Percentiles rank a stretch among this genome's conserved stretches.
These are phyloP conservation scores for Asterochloris sp. DNA, from an alignment of 139 green algal species.

Conservation along the genomic window DNA sequence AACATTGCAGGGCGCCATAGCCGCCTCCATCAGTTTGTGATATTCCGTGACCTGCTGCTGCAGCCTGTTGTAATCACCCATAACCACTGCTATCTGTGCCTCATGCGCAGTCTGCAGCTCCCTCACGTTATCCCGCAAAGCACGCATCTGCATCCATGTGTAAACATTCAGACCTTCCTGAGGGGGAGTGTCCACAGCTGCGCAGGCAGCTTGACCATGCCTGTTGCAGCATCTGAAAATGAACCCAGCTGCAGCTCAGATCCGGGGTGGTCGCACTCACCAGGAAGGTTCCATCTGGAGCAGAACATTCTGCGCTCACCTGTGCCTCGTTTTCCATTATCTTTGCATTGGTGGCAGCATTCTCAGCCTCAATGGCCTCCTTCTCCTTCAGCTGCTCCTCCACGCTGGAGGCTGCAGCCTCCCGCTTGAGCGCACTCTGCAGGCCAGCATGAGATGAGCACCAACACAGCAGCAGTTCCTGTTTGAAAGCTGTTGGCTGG, in stretches of 20 bases:
- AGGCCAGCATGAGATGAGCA: background rate
- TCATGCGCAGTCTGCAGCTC: conserved; percentile 39
- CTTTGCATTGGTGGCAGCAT: conserved; percentile 56
- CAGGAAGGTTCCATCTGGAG: no score
- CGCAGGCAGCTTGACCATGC: background rate
- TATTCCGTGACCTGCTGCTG: conserved; percentile 37
- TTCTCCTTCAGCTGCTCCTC: conserved; percentile 72
- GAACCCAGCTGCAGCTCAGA: no score
- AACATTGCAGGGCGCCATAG: conserved; percentile 20
- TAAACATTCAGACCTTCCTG: background rate
- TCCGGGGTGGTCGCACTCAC: no score
- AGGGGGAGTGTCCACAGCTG: background rate
- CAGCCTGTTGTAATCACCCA: conserved; percentile 43
- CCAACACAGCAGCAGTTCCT: background rate
- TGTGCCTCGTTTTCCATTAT: conserved; percentile 67
- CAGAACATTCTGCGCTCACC: conserved; percentile 23
- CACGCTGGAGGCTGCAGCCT: conserved; percentile 64
- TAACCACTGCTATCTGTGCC: conserved; percentile 29
- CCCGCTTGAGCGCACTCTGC: conserved; percentile 63
- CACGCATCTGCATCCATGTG: conserved; percentile 25
- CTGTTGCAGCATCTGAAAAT: background rate
- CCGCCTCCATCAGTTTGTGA: conserved; percentile 37
- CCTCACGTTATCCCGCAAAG: conserved; percentile 32
- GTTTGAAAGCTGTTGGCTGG: background rate
- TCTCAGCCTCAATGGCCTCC: conserved; percentile 74